Evolutionary conservation across 176 grass and related monocot genomes (phyloP).

Genomic region (Metroxylon sagu): DNA sequence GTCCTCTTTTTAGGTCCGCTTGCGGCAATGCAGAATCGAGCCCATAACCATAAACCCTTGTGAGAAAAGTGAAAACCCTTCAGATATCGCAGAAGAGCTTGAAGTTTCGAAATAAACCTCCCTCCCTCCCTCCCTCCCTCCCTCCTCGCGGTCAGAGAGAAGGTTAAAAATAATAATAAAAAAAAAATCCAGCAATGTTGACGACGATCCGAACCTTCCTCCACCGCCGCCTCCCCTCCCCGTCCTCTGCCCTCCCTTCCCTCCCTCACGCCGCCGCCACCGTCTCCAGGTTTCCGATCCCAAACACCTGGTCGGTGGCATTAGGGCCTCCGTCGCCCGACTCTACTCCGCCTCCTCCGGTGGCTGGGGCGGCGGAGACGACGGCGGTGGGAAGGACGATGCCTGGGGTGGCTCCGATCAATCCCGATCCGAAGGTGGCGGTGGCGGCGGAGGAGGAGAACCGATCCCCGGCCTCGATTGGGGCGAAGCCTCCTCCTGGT

Average conservation of each 20-base stretch:
- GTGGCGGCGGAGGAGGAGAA: background rate
- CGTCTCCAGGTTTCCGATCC: conserved; percentile 18
- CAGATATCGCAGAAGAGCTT: too few relatives aligned
- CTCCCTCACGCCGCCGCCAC: background rate
- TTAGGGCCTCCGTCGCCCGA: conserved; percentile 25
- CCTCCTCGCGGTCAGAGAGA: too few relatives aligned
- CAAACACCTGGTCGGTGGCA: too few relatives aligned
- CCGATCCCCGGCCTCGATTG: conserved; percentile 37
- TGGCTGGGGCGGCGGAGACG: conserved; percentile 14
- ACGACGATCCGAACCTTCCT: conserved; percentile 40
- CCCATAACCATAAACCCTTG: too few relatives aligned
- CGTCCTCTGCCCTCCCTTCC: background rate
- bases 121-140: too few relatives aligned
- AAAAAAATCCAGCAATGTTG: too few relatives aligned
- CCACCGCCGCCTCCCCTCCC: conserved; percentile 33
- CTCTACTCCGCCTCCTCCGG: conserved; percentile 11
- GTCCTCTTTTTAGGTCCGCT: too few relatives aligned
- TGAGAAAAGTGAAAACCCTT: too few relatives aligned
- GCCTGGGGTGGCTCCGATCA: conserved; percentile 1
- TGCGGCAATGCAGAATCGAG: too few relatives aligned
- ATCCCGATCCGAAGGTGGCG: background rate
- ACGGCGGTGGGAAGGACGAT: background rate
- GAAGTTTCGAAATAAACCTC: too few relatives aligned
- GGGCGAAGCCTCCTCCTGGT: conserved; percentile 62
- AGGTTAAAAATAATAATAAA: too few relatives aligned